These are phyloP conservation scores for Kurtzmaniella fragi DNA, from an alignment of 805 yeast genomes.

Conservation along the genomic window DNA sequence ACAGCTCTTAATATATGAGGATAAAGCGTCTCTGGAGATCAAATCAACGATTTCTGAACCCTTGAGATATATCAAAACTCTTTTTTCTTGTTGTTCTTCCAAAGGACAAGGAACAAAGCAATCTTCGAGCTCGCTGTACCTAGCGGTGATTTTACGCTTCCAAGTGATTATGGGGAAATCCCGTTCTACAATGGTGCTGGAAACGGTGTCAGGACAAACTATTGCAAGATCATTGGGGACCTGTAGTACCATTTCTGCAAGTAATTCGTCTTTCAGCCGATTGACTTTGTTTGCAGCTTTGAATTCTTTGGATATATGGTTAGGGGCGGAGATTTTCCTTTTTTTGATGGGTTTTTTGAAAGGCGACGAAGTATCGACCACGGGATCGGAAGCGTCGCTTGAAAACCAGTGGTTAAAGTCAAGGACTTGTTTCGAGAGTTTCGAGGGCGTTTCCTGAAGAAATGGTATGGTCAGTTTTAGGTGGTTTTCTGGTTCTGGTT, in stretches of 20 bases:
- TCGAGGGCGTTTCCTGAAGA: neutral
- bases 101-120: constrained; percentile 50
- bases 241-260: constrained; percentile 45
- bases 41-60: constrained; percentile 38
- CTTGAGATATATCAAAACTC: constrained; percentile 39
- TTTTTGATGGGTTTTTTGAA: constrained; percentile 7
- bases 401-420: constrained; percentile 20
- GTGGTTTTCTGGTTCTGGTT: too few relatives aligned
- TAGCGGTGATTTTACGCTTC: constrained; percentile 45
- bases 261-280: constrained; percentile 46
- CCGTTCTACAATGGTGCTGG: neutral
- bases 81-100: constrained; percentile 38
- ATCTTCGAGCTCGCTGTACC: constrained; percentile 45
- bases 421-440: constrained; percentile 5
- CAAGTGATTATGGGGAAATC: constrained; percentile 22
- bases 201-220: constrained; percentile 10
- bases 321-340: constrained; percentile 2
- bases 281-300: constrained; percentile 29
- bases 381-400: constrained; percentile 12
- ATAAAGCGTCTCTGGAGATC: constrained; percentile 27
- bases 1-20: constrained; percentile 12
- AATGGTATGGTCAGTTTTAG: too few relatives aligned
- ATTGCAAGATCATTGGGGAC: constrained; percentile 25
- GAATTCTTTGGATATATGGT: constrained; percentile 19
- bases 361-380: constrained; percentile 8